Percentiles rank a stretch among this genome's conserved stretches.
These are phyloP conservation scores for Boletus rubroflammeus DNA, from an alignment of 768 basidiomycete genomes.

Conservation along the genomic window DNA sequence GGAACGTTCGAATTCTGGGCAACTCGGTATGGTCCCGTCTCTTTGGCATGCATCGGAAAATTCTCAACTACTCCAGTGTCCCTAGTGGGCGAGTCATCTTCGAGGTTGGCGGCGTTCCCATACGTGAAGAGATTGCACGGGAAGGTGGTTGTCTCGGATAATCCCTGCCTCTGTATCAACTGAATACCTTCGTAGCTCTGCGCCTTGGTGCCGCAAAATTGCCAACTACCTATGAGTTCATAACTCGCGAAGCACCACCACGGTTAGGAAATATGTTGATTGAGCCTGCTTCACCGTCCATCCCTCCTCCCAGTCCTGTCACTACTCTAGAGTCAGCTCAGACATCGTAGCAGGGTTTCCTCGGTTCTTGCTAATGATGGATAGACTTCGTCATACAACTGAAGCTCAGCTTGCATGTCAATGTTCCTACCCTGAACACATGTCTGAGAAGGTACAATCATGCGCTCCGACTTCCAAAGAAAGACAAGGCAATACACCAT, in stretches of 20 bases:
- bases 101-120: conserved; percentile 86
- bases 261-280: conserved; percentile 68
- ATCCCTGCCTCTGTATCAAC: neutral
- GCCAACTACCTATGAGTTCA: conserved; percentile 86
- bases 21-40: conserved; percentile 56
- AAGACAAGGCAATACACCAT: neutral
- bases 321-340: conserved; percentile 8
- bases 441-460: neutral
- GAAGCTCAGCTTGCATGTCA: neutral
- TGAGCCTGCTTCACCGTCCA: conserved; percentile 29
- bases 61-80: conserved; percentile 48
- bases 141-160: conserved; percentile 54
- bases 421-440: neutral
- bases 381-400: neutral
- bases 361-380: neutral
- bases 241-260: conserved; percentile 62
- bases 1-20: conserved; percentile 98
- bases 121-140: conserved; percentile 89
- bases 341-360: conserved; percentile 5
- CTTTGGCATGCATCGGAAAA: neutral
- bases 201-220: conserved; percentile 85
- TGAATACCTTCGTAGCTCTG: conserved; percentile 52
- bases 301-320: conserved; percentile 11
- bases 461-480: no score
- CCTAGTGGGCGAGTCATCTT: conserved; percentile 88